These are phyloP conservation scores for Penicillium longicatenatum DNA, from an alignment of 495 filamentous ascomycete genomes.

Conservation along the genomic window DNA sequence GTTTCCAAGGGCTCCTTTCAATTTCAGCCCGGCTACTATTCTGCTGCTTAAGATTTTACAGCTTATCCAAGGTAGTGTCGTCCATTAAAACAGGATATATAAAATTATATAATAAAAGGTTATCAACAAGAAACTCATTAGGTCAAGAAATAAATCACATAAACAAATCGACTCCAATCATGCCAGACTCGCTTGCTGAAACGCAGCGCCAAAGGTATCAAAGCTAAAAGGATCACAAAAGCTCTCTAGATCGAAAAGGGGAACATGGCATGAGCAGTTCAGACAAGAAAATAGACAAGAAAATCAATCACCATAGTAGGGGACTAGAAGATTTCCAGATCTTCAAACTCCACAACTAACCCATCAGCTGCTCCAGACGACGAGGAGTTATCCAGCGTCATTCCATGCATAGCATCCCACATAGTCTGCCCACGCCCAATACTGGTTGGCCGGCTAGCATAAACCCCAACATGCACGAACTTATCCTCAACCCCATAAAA, in stretches of 20 bases:
- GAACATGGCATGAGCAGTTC: neutral
- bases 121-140: constrained; percentile 4
- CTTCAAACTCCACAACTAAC: constrained; percentile 59
- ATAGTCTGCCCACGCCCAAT: constrained; percentile 35
- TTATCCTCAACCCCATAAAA: constrained; percentile 64
- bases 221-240: neutral
- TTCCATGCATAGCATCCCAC: constrained; percentile 50
- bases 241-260: neutral
- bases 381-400: constrained; percentile 25
- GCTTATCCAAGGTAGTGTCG: no score
- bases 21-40: no score
- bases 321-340: constrained; percentile 55
- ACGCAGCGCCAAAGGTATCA: constrained; percentile 25
- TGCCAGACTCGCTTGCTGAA: constrained; percentile 29
- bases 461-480: constrained; percentile 57
- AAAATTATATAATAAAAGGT: neutral
- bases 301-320: neutral
- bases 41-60: no score
- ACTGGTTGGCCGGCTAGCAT: constrained; percentile 55
- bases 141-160: neutral
- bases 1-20: no score
- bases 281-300: constrained; percentile 11
- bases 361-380: constrained; percentile 36
- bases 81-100: neutral
- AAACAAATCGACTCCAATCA: constrained; percentile 20